These are phyloP conservation scores for Candida sanyaensis DNA, from an alignment of 1,139 yeast species.

Conservation along the genomic window DNA sequence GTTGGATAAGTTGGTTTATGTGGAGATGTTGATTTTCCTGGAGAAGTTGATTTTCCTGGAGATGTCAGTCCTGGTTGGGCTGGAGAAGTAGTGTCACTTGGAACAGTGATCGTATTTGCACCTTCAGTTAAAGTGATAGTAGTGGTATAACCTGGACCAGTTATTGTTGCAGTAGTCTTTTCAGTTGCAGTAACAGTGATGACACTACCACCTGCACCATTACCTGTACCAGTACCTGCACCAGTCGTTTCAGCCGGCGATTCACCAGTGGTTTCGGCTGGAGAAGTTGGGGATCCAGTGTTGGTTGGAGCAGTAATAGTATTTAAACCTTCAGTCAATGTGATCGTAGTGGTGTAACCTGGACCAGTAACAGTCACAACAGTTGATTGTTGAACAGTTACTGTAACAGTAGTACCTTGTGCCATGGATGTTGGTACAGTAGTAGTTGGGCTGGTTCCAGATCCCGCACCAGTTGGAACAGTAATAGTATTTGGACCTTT, in stretches of 20 bases:
- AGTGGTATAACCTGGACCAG: conserved; percentile 5
- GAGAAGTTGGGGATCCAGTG: background rate
- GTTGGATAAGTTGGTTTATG: background rate
- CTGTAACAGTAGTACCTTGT: background rate
- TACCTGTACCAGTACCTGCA: too few species aligned
- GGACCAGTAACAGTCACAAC: conserved; percentile 1
- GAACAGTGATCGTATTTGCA: background rate
- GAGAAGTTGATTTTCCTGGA: background rate
- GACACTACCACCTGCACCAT: background rate
- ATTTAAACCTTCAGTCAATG: conserved; percentile 1
- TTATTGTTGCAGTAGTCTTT: background rate
- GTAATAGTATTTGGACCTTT: background rate
- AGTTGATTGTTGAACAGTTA: background rate
- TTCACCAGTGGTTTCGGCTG: background rate
- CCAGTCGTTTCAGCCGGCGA: too few species aligned
- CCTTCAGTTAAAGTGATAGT: conserved; percentile 1
- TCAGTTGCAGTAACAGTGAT: conserved; percentile 1
- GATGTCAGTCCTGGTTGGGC: background rate
- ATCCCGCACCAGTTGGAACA: background rate
- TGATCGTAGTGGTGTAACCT: background rate
- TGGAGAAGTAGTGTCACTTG: background rate
- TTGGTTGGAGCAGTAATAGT: background rate
- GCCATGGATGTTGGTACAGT: background rate
- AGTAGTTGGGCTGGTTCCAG: background rate
- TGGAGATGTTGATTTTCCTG: background rate